These are phyloP conservation scores for Leccinum truebloodii DNA, from an alignment of 768 basidiomycete genomes.

Conservation along the genomic window DNA sequence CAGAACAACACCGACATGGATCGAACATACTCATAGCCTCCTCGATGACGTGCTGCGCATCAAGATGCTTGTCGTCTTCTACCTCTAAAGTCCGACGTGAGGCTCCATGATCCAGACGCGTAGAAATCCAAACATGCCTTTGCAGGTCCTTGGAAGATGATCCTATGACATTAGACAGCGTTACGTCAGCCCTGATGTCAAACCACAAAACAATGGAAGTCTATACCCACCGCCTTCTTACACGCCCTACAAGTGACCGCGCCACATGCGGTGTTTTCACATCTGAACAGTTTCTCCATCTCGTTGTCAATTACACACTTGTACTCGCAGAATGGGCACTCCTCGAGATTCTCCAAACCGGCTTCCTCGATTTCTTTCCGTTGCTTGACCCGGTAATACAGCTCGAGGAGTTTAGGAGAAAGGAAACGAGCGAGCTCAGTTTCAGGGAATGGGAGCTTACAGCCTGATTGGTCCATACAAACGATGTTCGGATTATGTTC, in stretches of 20 bases:
- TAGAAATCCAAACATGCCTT: conserved; percentile 45
- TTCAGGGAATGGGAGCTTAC: conserved; percentile 64
- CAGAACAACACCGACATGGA: conserved; percentile 5
- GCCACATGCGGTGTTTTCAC: conserved; percentile 64
- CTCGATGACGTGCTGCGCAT: conserved; percentile 78
- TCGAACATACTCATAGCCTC: conserved; percentile 83
- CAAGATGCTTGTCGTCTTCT: conserved; percentile 72
- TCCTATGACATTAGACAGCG: conserved; percentile 46
- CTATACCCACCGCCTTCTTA: conserved; percentile 60
- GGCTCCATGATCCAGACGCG: not conserved
- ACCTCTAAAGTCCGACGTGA: conserved; percentile 48
- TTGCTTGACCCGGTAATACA: conserved; percentile 76
- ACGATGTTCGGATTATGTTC: conserved; percentile 58
- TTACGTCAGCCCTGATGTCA: conserved; percentile 2
- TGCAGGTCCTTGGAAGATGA: conserved; percentile 79
- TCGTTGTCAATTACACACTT: conserved; percentile 74
- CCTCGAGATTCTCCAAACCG: conserved; percentile 76
- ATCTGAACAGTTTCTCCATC: conserved; percentile 60
- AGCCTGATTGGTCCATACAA: conserved; percentile 85
- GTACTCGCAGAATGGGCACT: conserved; percentile 91
- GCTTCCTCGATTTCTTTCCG: conserved; percentile 80
- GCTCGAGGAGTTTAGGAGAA: conserved; percentile 58
- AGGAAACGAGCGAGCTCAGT: conserved; percentile 72
- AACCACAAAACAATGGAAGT: not conserved
- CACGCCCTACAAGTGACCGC: conserved; percentile 79